Conservation (phyloP, 371 early-diverging fungal genomes). For the Apophysomyces ossiformis region DNA sequence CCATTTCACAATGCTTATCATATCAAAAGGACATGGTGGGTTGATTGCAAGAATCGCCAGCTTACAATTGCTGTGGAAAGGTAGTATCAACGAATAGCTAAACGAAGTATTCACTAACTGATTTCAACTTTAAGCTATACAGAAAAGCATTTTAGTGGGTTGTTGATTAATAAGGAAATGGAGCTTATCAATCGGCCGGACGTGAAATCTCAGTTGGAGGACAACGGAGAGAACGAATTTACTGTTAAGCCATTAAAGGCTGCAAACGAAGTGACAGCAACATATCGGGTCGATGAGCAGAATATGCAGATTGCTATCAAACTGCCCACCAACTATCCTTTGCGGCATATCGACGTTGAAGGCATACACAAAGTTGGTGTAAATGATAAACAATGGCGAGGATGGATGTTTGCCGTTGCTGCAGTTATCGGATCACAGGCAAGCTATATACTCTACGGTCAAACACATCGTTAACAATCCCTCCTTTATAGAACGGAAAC, state of each 20-base stretch:
- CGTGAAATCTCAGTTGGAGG: conserved; percentile 48
- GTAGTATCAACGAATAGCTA: conserved; percentile 23
- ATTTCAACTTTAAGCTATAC: conserved; percentile 56
- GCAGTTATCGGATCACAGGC: conserved; percentile 77
- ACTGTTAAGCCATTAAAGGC: conserved; percentile 71
- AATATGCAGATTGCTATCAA: conserved; percentile 82
- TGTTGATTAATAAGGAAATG: conserved; percentile 71
- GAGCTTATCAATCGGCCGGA: conserved; percentile 55
- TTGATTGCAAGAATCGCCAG: conserved; percentile 81
- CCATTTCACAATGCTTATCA: too few relatives aligned
- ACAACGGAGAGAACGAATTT: conserved; percentile 61
- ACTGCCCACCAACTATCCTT: conserved; percentile 83
- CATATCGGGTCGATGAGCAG: conserved; percentile 87
- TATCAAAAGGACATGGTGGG: conserved; percentile 71
- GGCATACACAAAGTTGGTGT: conserved; percentile 84
- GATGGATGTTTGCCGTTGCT: conserved; percentile 84
- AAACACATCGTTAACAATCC: not conserved
- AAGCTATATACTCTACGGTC: conserved; percentile 1
- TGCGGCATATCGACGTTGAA: conserved; percentile 82
- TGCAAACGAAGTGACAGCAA: conserved; percentile 75
- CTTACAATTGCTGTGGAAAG: conserved; percentile 73
- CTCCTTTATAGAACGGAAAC: conserved; percentile 71
- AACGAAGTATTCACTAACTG: not conserved
- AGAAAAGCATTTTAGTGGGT: conserved; percentile 71
- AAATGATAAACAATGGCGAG: conserved; percentile 85